A percentile compares a stretch with the other conserved stretches of the same genome.
Conservation (phyloP, 2,329 filamentous ascomycete genomes). For the Nemania bipapillata region DNA sequence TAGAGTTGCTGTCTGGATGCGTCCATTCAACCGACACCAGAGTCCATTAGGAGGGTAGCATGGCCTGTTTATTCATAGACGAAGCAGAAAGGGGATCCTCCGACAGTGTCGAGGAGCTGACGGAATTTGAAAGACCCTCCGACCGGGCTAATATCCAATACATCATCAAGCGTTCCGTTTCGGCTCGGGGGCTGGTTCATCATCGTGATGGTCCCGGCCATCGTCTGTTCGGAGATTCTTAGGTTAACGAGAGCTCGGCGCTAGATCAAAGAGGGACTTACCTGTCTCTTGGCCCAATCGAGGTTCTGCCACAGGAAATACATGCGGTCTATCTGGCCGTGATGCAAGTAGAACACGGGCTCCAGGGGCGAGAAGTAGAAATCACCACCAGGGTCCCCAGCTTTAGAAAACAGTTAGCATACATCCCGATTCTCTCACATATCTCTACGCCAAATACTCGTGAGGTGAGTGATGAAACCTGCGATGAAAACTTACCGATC, state of each 20-base stretch:
- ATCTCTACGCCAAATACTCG: no score
- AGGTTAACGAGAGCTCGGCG: constrained; percentile 29
- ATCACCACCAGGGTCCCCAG: constrained; percentile 61
- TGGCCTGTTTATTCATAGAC: constrained; percentile 53
- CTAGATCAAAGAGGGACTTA: constrained; percentile 25
- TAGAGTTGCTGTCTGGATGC: no score
- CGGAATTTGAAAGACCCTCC: constrained; percentile 46
- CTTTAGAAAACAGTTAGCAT: constrained; percentile 37
- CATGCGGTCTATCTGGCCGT: constrained; percentile 59
- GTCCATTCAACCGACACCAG: not conserved
- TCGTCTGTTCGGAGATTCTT: constrained; percentile 41
- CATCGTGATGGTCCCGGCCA: constrained; percentile 57
- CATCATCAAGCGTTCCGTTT: constrained; percentile 57
- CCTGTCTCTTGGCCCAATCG: constrained; percentile 54
- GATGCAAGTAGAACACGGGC: constrained; percentile 60
- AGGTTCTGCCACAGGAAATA: constrained; percentile 63
- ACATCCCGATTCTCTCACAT: not conserved
- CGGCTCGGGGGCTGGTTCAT: constrained; percentile 55
- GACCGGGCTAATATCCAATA: constrained; percentile 47
- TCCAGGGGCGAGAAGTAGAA: constrained; percentile 58
- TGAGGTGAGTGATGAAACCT: not conserved
- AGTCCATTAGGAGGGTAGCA: not conserved
- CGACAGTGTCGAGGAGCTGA: constrained; percentile 56
- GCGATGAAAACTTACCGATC: constrained; percentile 45
- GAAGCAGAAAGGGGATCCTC: constrained; percentile 58